phyloP scores from a whole-genome alignment of 192 early-diverging fungal genomes.

The Pilobolus umbonatus region DNA sequence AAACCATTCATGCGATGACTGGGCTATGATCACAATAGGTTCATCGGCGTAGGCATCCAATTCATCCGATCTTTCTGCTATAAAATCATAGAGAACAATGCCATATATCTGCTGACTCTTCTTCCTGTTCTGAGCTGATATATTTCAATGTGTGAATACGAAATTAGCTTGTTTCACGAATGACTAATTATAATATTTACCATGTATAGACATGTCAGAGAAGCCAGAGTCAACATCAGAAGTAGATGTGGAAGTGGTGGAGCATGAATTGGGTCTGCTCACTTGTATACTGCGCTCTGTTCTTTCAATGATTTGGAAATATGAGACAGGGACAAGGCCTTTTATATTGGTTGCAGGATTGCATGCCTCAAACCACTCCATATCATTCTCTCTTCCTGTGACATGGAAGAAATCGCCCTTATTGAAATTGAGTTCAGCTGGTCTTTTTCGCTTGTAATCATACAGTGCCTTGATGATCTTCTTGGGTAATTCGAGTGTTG shows the following conservation, averaged over 20 bases:
- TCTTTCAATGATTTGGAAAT: slow-evolving; percentile 64
- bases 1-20: slow-evolving; percentile 76
- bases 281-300: slow-evolving; percentile 31
- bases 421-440: slow-evolving; percentile 62
- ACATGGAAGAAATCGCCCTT: slow-evolving; percentile 80
- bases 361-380: slow-evolving; percentile 64
- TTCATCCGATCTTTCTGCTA: slow-evolving; percentile 68
- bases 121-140: no score
- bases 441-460: slow-evolving; percentile 58
- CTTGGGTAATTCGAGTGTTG: slow-evolving; percentile 45
- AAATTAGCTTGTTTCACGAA: neutral
- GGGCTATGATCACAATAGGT: slow-evolving; percentile 70
- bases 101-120: slow-evolving; percentile 52
- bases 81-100: slow-evolving; percentile 70
- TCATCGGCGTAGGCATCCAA: slow-evolving; percentile 65
- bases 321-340: slow-evolving; percentile 64
- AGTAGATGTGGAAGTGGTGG: slow-evolving; percentile 13
- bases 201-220: slow-evolving; percentile 13
- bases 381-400: slow-evolving; percentile 57
- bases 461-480: slow-evolving; percentile 70
- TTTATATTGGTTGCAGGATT: slow-evolving; percentile 63
- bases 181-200: neutral
- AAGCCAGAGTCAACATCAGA: slow-evolving; percentile 36
- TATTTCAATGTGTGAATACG: no score
- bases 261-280: slow-evolving; percentile 13